phyloP scores from a whole-genome alignment of 2,329 filamentous ascomycete genomes.

The Botryotinia narcissicola region DNA sequence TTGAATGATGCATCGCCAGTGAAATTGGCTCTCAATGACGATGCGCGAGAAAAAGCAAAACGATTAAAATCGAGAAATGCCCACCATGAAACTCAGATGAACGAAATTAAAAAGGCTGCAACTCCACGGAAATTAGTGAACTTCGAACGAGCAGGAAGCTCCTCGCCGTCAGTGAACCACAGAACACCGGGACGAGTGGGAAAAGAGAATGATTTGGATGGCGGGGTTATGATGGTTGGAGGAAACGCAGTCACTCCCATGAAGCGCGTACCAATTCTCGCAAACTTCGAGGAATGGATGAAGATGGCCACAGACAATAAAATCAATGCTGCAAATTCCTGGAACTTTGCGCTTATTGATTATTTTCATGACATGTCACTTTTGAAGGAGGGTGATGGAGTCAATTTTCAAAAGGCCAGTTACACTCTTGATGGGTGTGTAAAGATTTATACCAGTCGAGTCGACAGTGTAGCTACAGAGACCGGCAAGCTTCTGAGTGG shows the following conservation, averaged over 20 bases:
- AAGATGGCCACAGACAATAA: slow-evolving; percentile 99
- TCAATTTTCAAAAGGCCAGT: slow-evolving; percentile 98
- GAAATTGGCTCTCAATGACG: slow-evolving; percentile 72
- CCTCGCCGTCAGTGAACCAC: slow-evolving; percentile 54
- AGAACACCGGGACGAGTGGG: slow-evolving; percentile 50
- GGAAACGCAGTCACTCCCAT: slow-evolving; percentile 84
- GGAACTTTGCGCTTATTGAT: slow-evolving; percentile 99
- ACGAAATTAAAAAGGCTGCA: slow-evolving; percentile 80
- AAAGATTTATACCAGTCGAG: slow-evolving; percentile 98
- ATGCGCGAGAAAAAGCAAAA: slow-evolving; percentile 85
- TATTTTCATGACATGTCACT: slow-evolving; percentile 99
- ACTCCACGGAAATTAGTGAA: slow-evolving; percentile 67
- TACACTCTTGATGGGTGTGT: slow-evolving; percentile 97
- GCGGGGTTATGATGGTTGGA: slow-evolving; percentile 63
- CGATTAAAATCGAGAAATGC: slow-evolving; percentile 85
- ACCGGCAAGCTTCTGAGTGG: slow-evolving; percentile 94
- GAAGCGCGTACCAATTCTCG: slow-evolving; percentile 92
- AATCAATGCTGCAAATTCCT: slow-evolving; percentile 97
- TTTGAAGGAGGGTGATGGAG: slow-evolving; percentile 90
- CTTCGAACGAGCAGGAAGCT: slow-evolving; percentile 58
- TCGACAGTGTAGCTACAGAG: slow-evolving; percentile 96
- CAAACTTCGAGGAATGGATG: slow-evolving; percentile 99
- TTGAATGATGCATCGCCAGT: slow-evolving; percentile 94
- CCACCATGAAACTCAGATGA: slow-evolving; percentile 85
- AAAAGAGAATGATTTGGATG: slow-evolving; percentile 47